A percentile compares a stretch with the other conserved stretches of the same genome.
Conservation (phyloP, 192 early-diverging fungal genomes). For the Geranomyces michiganensis region DNA sequence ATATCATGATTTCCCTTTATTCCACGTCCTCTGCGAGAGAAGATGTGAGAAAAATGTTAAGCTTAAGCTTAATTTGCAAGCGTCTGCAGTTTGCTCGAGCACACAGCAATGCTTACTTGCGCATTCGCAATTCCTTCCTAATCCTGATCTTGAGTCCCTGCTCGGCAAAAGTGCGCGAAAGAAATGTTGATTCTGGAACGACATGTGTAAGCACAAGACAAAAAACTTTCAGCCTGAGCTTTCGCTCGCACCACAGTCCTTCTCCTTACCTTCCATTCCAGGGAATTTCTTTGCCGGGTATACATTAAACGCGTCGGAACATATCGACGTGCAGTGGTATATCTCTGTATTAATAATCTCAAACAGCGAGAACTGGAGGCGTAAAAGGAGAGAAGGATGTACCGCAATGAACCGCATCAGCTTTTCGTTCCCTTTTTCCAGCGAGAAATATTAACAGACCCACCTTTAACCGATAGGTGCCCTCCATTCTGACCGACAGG, state of each 20-base stretch:
- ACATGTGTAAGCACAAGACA: background rate
- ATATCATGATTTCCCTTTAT: constrained; percentile 16
- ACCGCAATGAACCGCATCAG: too few relatives aligned
- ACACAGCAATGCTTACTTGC: constrained; percentile 37
- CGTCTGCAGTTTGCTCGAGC: too few relatives aligned
- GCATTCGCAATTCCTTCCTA: constrained; percentile 74
- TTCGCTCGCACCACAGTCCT: too few relatives aligned
- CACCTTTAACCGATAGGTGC: constrained; percentile 60
- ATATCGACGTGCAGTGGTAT: constrained; percentile 86
- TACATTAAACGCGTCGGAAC: constrained; percentile 80
- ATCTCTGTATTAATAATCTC: constrained; percentile 83
- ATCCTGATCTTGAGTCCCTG: constrained; percentile 95
- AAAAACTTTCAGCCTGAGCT: background rate
- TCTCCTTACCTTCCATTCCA: constrained; percentile 77
- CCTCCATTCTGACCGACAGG: constrained; percentile 92
- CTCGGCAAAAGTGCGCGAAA: constrained; percentile 92
- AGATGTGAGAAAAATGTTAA: too few relatives aligned
- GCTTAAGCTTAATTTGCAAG: too few relatives aligned
- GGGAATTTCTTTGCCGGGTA: constrained; percentile 96
- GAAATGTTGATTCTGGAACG: constrained; percentile 74
- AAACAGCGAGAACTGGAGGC: constrained; percentile 77
- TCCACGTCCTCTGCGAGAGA: constrained; percentile 22
- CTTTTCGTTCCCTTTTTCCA: too few relatives aligned
- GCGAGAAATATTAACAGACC: constrained; percentile 5
- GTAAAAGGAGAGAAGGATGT: constrained; percentile 2